Evolutionary conservation across 768 basidiomycete species (phyloP), one percentile per base, ranked within the genome.

Genomic region (Mycena galopus): DNA sequence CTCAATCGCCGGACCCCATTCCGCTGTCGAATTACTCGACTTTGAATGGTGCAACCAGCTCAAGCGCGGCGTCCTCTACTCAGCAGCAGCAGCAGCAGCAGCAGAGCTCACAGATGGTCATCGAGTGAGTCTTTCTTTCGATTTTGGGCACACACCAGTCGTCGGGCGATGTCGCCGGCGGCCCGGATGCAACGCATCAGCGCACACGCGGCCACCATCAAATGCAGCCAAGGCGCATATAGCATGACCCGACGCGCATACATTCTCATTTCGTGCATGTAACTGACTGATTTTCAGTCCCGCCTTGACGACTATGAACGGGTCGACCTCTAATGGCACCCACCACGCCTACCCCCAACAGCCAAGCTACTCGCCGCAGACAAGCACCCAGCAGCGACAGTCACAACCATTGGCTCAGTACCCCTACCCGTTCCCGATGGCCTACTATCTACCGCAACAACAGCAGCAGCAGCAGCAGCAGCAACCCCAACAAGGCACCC

Each of bases 291-390:
- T 69, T 42, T 67, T 21, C 75, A 93, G 92, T 74, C 92, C 92
- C 17, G 84, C 88, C 72, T 78, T 93, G 73, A 90, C 90, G 27
- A 87, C 88, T 27, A 85, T 90, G 78, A 89, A 89, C 76, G 86
- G 87, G 59, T 78, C 84, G 9, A 74, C 80, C 19, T 80, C 88
- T 16, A 85, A 82, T 71, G 80, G 85, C n/a, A 72, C 83, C 71
- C 84, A 83, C 61, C 81, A 82, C 35, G 82, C 88, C 44, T 89
- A 86, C 79, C 78, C 89, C 29, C 85, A 82, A 67, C 79, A 83
- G 47, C 73, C 87, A 51, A 84, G 78, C 78, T 84, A 86, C 75
- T 75, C 82, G 71, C 78, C 82, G 30, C 81, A 82, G 74, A n/a
- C 64, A 21, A 68, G 80, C 67, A 78, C 81, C 65, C 79, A 78